Evolutionary conservation across 1,284 basidiomycete genomes (phyloP).

Genomic region (Malassezia pachydermatis): DNA sequence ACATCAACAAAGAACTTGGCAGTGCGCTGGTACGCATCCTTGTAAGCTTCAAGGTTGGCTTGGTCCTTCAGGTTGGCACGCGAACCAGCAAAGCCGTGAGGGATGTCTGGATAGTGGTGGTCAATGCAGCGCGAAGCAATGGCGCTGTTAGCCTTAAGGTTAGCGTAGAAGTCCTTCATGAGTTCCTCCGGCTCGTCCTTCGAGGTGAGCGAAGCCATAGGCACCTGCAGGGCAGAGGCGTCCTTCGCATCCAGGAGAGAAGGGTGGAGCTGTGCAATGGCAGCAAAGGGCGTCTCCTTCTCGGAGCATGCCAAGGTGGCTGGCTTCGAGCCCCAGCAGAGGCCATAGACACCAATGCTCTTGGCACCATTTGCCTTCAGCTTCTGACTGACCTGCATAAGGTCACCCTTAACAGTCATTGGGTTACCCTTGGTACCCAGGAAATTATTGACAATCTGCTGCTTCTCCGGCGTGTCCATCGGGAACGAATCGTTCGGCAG

Average conservation of each 20-base stretch:
- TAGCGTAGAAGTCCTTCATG: slow-evolving; percentile 52
- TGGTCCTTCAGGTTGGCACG: slow-evolving; percentile 58
- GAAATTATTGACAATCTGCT: slow-evolving; percentile 38
- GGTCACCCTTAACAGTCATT: slow-evolving; percentile 53
- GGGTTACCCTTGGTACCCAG: slow-evolving; percentile 26
- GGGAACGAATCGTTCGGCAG: slow-evolving; percentile 55
- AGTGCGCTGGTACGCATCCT: slow-evolving; percentile 55
- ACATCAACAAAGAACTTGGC: slow-evolving; percentile 31
- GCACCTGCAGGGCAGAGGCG: slow-evolving; percentile 54
- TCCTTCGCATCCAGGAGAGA: slow-evolving; percentile 55
- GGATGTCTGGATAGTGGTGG: slow-evolving; percentile 52
- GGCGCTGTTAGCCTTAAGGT: slow-evolving; percentile 45
- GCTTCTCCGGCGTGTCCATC: slow-evolving; percentile 51
- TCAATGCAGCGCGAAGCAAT: slow-evolving; percentile 55
- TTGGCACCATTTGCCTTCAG: slow-evolving; percentile 53
- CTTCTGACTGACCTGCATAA: slow-evolving; percentile 52
- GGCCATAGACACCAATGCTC: slow-evolving; percentile 51
- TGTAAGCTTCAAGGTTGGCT: slow-evolving; percentile 59
- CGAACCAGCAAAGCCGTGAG: slow-evolving; percentile 63
- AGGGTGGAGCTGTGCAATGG: slow-evolving; percentile 29
- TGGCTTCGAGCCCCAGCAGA: slow-evolving; percentile 50
- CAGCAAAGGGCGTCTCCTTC: slow-evolving; percentile 25
- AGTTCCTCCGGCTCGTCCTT: slow-evolving; percentile 54
- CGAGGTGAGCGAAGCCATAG: slow-evolving; percentile 57
- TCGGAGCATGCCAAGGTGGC: not conserved